Base-by-base conservation (phyloP, 148 eudicot species). In the Rhododendron kiyosumense region DNA sequence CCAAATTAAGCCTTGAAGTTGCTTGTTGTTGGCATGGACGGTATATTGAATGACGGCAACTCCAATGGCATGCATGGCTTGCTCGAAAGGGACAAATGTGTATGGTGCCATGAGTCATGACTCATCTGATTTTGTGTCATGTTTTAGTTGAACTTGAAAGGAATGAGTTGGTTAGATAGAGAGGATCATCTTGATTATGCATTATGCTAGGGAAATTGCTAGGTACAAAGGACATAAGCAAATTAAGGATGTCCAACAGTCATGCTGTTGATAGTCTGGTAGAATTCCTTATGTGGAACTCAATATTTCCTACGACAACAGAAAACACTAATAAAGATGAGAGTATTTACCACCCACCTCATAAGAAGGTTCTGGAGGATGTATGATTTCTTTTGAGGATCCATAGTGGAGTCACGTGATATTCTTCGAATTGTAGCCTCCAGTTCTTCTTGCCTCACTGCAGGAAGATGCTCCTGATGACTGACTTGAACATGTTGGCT, bases 351-450 rank as follows among this genome's bases (percentile, higher is more conserved):
- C 7, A 7, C 15, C 46, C 81, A 95, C 99, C 99, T 97, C 86
- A 91, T 93, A 65, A 91, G 88, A 89, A 94, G 86, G 88, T 83
- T 93, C 83, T 95, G 99, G 83, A 91, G 93, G 32, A 93, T 65
- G 52, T 87, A 85, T 78, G 99, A 81, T 87, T 94, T 93, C 87
- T 73, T 92, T 87, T 90, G 89, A 79, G 88, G 84, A 88, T 93
- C 96, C 90, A 97, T 87, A 84, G 89, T 86, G 36, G 95, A 86
- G 92, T 94, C 94, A 52, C 93, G 89, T 11, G 92, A 90, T 75
- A 94, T 90, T 86, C 86, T 93, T 92, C 96, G 89, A 84, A 95
- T 90, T 69, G 91, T 88, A 85, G 93, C 91, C 88, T 92, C 96
- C 83, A 94, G 88, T 87, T 94, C 96, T 78, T 87, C 91, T 88